These are phyloP conservation scores for Candida insectalens DNA, from an alignment of 805 yeast species.

Conservation along the genomic window DNA sequence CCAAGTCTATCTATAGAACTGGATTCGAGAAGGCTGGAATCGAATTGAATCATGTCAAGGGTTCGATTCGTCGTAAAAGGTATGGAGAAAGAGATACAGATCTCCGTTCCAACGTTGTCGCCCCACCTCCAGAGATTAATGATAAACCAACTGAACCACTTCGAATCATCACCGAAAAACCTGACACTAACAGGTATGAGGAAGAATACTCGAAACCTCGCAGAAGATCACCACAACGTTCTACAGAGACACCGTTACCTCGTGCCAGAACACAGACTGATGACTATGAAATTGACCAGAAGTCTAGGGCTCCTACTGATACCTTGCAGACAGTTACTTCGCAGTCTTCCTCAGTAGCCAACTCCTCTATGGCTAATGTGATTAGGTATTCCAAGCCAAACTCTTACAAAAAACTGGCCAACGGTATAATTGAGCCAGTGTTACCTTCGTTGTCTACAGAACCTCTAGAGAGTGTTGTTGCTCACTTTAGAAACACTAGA, in stretches of 20 bases:
- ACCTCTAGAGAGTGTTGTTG: slow-evolving; percentile 14
- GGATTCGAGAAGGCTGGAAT: slow-evolving; percentile 28
- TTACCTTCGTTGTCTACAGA: slow-evolving; percentile 22
- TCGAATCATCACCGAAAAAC: background rate
- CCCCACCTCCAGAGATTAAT: background rate
- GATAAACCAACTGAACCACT: slow-evolving; percentile 1
- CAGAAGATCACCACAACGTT: background rate
- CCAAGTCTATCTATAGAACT: slow-evolving; percentile 24
- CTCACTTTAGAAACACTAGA: slow-evolving; percentile 21
- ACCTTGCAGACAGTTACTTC: background rate
- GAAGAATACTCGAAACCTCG: background rate
- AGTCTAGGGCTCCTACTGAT: background rate
- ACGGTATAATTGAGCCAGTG: slow-evolving; percentile 20
- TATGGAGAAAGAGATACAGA: background rate
- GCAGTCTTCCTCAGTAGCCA: background rate
- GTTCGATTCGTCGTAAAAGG: background rate
- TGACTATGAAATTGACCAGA: background rate
- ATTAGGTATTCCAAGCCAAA: slow-evolving; percentile 9
- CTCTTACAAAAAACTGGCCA: slow-evolving; percentile 13
- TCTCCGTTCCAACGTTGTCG: background rate
- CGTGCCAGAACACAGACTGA: background rate
- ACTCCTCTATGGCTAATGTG: background rate
- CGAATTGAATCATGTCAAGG: slow-evolving; percentile 17
- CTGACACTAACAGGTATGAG: background rate
- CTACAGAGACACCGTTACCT: background rate